phyloP scores from a whole-genome alignment of 106 monocot species.

The Chionographis japonica region DNA sequence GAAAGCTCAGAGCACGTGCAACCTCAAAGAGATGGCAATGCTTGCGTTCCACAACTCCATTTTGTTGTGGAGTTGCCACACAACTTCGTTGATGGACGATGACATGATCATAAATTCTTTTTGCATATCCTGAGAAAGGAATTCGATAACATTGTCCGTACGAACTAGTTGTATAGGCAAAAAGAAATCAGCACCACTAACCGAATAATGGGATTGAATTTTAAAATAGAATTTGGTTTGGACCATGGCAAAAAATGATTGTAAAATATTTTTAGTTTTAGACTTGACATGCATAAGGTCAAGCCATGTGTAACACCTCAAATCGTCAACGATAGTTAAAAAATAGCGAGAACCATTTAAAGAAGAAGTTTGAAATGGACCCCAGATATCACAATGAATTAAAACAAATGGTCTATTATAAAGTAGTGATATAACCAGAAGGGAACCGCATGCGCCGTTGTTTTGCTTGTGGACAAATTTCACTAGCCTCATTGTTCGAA shows the following conservation, averaged over 20 bases:
- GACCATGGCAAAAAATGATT: not conserved
- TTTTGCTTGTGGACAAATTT: not conserved
- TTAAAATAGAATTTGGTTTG: not conserved
- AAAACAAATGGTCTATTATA: not conserved
- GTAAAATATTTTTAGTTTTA: not conserved
- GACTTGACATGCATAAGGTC: not conserved
- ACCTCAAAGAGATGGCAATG: not conserved
- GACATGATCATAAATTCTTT: not conserved
- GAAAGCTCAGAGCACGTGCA: not conserved
- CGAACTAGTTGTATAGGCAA: too few relatives aligned
- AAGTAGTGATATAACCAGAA: not conserved
- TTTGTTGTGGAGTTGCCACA: not conserved
- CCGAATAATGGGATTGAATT: too few relatives aligned
- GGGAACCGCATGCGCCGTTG: not conserved
- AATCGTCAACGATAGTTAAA: conserved; percentile 9
- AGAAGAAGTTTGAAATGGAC: not conserved
- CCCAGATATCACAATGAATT: conserved; percentile 9
- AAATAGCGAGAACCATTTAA: not conserved
- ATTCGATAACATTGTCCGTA: not conserved
- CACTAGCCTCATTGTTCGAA: not conserved
- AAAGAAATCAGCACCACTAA: too few relatives aligned
- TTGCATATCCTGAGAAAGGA: not conserved
- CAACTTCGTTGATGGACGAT: not conserved
- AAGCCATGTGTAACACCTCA: not conserved
- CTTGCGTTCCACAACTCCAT: not conserved